These are phyloP conservation scores for Pseudopediastrum boryanum DNA, from an alignment of 139 green algal species.

Conservation along the genomic window DNA sequence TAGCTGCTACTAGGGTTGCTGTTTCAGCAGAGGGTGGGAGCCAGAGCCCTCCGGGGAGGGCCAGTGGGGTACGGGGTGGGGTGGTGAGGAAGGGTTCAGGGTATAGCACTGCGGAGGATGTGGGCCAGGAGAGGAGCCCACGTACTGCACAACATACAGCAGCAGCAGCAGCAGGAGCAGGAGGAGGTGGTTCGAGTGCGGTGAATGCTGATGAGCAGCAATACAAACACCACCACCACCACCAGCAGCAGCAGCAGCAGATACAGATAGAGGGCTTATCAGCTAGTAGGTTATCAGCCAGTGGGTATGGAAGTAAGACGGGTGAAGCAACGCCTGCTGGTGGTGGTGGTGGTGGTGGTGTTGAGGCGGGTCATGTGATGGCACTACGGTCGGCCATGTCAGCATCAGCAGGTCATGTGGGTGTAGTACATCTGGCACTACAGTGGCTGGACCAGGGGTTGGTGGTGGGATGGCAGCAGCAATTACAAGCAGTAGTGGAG, in stretches of 20 bases:
- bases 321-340: background rate
- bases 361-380: background rate
- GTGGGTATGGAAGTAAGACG: background rate
- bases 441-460: conserved; percentile 2
- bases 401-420: background rate
- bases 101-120: no score
- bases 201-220: background rate
- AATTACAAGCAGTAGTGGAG: conserved; percentile 26
- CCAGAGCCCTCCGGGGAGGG: no score
- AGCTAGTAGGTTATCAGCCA: no score
- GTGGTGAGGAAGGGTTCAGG: no score
- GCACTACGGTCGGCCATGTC: background rate
- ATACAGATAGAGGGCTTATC: background rate
- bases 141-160: background rate
- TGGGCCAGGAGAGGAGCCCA: no score
- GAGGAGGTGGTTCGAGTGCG: background rate
- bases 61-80: no score
- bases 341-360: conserved; percentile 3
- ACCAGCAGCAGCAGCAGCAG: background rate
- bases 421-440: conserved; percentile 30
- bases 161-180: background rate
- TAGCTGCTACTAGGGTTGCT: no score
- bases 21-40: no score
- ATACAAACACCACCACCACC: background rate
- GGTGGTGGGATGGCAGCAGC: conserved; percentile 19